A percentile compares a stretch with the other conserved stretches of the same genome.
phyloP scores from a whole-genome alignment of 768 basidiomycete genomes.

The Tulasnella sp. region DNA sequence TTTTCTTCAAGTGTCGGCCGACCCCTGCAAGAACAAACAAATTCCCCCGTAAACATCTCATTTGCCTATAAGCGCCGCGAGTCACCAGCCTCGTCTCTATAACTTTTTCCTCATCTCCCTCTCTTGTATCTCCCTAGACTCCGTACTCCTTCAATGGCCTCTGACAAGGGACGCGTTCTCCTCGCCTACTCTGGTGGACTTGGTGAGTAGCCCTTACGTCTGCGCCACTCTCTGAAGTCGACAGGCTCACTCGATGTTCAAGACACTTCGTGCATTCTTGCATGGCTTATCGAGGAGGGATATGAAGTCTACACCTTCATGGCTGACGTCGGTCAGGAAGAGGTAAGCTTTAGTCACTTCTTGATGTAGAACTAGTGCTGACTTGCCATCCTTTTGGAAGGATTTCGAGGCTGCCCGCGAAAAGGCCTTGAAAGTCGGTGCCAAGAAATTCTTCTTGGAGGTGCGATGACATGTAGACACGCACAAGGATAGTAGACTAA shows the following conservation, averaged over 20 bases:
- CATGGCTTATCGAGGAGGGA: conserved; percentile 96
- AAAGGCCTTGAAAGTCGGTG: conserved; percentile 85
- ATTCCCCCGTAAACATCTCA: not conserved
- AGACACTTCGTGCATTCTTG: conserved; percentile 98
- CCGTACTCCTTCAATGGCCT: not conserved
- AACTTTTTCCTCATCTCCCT: not conserved
- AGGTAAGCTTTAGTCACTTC: conserved; percentile 32
- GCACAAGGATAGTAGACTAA: not conserved
- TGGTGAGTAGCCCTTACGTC: conserved; percentile 48
- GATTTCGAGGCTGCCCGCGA: conserved; percentile 85
- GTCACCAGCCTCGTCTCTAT: not conserved
- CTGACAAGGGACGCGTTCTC: conserved; percentile 68
- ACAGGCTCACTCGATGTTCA: not conserved
- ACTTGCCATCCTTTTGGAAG: conserved; percentile 30
- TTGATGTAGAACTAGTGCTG: not conserved
- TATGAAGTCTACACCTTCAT: conserved; percentile 97
- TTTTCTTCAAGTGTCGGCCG: not conserved
- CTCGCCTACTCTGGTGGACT: conserved; percentile 98
- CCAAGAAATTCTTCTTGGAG: conserved; percentile 91
- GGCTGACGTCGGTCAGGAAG: conserved; percentile 90
- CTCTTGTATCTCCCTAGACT: not conserved
- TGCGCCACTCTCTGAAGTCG: not conserved
- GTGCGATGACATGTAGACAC: conserved; percentile 28
- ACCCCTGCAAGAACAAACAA: not conserved
- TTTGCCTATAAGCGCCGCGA: not conserved